Percentiles rank a stretch among this genome's conserved stretches.
These are phyloP conservation scores for Phytophthora ramorum DNA, from an alignment of 352 stramenopile species.

Conservation along the genomic window DNA sequence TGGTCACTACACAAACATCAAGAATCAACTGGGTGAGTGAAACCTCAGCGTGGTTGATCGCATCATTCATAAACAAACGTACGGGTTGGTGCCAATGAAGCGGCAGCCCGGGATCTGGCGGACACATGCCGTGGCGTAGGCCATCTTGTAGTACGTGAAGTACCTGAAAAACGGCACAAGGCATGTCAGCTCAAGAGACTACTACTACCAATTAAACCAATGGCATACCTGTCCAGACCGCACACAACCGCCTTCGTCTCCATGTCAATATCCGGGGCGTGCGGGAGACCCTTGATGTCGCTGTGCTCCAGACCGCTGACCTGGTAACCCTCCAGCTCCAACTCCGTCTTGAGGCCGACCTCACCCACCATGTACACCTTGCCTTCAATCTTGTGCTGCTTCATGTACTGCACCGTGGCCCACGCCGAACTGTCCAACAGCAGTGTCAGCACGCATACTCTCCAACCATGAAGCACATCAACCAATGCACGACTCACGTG, in stretches of 20 bases:
- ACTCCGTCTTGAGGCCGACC: constrained; percentile 67
- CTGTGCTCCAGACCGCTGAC: constrained; percentile 73
- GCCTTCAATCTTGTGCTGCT: constrained; percentile 72
- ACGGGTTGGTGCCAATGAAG: constrained; percentile 89
- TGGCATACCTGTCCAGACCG: constrained; percentile 67
- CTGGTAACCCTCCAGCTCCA: constrained; percentile 71
- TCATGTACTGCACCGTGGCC: constrained; percentile 85
- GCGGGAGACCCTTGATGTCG: constrained; percentile 72
- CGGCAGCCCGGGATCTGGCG: constrained; percentile 75
- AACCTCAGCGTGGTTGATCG: not conserved
- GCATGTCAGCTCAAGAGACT: constrained; percentile 1
- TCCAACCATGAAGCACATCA: not conserved
- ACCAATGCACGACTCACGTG: constrained; percentile 54
- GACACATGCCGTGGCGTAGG: constrained; percentile 77
- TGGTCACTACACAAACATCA: constrained; percentile 51
- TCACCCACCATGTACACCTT: constrained; percentile 91
- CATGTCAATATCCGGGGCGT: constrained; percentile 70
- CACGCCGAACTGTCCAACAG: constrained; percentile 66
- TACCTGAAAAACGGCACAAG: constrained; percentile 40
- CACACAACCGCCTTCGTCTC: constrained; percentile 84
- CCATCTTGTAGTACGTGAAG: constrained; percentile 88
- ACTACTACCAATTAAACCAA: not conserved
- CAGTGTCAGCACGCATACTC: constrained; percentile 3
- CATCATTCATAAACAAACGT: constrained; percentile 19
- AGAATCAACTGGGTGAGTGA: constrained; percentile 6